Evolutionary conservation across 768 basidiomycete species (phyloP).

Genomic region (Boletus tomentosulus): DNA sequence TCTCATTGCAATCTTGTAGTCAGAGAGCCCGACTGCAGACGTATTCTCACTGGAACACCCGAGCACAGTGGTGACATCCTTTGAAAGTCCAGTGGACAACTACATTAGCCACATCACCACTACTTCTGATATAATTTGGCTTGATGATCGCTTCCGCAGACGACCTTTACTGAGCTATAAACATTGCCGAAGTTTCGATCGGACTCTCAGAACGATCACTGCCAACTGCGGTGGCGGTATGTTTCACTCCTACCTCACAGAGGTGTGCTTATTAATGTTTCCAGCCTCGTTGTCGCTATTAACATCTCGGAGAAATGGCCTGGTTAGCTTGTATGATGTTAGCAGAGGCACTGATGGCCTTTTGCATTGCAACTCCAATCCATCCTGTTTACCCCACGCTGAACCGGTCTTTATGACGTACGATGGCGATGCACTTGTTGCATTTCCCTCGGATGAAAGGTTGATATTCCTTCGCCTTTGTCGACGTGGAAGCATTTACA

Average conservation of each 20-base stretch:
- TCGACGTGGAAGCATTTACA: slow-evolving; percentile 43
- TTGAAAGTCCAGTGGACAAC: slow-evolving; percentile 42
- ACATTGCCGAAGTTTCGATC: slow-evolving; percentile 60
- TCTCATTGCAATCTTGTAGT: slow-evolving; percentile 26
- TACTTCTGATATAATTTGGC: slow-evolving; percentile 63
- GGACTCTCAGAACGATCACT: slow-evolving; percentile 46
- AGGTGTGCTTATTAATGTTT: background rate
- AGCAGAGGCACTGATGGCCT: slow-evolving; percentile 36
- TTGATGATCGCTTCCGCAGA: slow-evolving; percentile 57
- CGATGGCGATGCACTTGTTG: slow-evolving; percentile 31
- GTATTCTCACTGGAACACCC: slow-evolving; percentile 35
- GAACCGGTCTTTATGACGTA: slow-evolving; percentile 23
- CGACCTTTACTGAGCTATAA: slow-evolving; percentile 58
- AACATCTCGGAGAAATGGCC: slow-evolving; percentile 53
- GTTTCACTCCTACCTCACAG: slow-evolving; percentile 5
- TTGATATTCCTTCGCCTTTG: slow-evolving; percentile 45
- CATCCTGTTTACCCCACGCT: slow-evolving; percentile 36
- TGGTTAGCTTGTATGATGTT: slow-evolving; percentile 65
- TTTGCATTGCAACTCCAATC: slow-evolving; percentile 41
- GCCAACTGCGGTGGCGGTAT: slow-evolving; percentile 33
- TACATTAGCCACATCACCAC: slow-evolving; percentile 52
- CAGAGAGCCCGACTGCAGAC: slow-evolving; percentile 18
- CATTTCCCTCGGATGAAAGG: slow-evolving; percentile 26
- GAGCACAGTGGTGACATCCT: slow-evolving; percentile 47
- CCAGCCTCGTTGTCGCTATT: slow-evolving; percentile 53